phyloP scores from a whole-genome alignment of 2,329 filamentous ascomycete species.

The Aschersonia sp. region DNA sequence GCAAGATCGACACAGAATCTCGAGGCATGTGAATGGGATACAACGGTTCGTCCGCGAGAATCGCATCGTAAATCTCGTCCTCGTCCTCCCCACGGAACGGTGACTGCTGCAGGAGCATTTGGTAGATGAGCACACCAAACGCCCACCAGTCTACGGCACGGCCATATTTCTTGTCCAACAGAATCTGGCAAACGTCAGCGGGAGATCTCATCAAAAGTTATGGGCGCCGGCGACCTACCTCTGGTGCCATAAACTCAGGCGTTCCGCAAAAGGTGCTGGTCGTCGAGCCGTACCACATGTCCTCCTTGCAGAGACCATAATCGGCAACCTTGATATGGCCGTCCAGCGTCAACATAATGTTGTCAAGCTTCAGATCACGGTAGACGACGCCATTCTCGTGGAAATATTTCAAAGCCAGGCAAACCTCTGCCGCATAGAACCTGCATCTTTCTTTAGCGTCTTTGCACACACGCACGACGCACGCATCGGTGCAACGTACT shows the following conservation, averaged over 20 bases:
- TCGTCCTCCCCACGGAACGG: conserved; percentile 98
- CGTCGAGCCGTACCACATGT: conserved; percentile 98
- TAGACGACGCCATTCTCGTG: conserved; percentile 99
- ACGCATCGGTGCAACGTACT: conserved; percentile 42
- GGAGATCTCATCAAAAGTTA: neutral
- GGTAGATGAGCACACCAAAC: conserved; percentile 96
- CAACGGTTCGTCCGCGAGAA: conserved; percentile 89
- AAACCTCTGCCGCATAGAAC: conserved; percentile 96
- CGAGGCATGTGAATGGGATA: conserved; percentile 98
- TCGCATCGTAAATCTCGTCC: conserved; percentile 98
- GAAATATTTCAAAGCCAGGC: conserved; percentile 95
- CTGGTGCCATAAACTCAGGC: conserved; percentile 98
- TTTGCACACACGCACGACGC: too few species aligned
- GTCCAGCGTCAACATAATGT: conserved; percentile 87
- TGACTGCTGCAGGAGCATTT: conserved; percentile 97
- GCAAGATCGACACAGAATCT: conserved; percentile 91
- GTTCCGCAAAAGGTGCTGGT: conserved; percentile 98
- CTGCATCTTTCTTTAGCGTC: conserved; percentile 22
- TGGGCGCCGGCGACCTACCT: conserved; percentile 37
- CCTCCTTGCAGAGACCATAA: conserved; percentile 97
- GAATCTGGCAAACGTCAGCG: conserved; percentile 44
- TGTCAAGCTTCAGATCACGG: conserved; percentile 83
- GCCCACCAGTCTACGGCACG: conserved; percentile 99
- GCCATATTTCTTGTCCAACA: conserved; percentile 96
- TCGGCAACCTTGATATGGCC: conserved; percentile 98